These are phyloP conservation scores for Clavariopsis aquatica DNA, from an alignment of 495 filamentous ascomycete species.

Conservation along the genomic window DNA sequence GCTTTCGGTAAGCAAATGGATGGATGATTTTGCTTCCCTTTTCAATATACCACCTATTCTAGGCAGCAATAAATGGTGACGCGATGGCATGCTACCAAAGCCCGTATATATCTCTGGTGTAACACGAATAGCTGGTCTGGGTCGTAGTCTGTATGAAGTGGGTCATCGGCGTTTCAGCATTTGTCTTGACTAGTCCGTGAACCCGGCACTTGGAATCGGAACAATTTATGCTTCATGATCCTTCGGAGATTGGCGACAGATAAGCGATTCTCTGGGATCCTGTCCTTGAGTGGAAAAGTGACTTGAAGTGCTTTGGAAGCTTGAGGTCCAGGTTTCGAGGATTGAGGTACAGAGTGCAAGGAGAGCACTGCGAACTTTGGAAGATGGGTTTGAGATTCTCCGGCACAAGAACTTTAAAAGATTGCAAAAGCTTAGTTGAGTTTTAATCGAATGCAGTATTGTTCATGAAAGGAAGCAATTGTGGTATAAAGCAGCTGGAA, in stretches of 20 bases:
- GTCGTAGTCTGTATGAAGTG: background rate
- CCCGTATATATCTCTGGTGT: background rate
- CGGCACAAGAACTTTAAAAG: too few species aligned
- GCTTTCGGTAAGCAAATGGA: background rate
- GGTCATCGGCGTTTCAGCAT: conserved; percentile 2
- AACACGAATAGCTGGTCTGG: background rate
- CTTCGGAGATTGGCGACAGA: conserved; percentile 5
- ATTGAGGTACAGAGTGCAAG: too few species aligned
- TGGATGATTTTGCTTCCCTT: background rate
- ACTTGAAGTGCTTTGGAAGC: background rate
- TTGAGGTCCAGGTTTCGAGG: too few species aligned
- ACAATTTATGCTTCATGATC: background rate
- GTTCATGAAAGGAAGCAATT: too few species aligned
- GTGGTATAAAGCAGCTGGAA: too few species aligned
- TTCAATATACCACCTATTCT: background rate
- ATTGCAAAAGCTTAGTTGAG: too few species aligned
- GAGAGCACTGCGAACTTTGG: too few species aligned
- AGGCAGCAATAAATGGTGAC: background rate
- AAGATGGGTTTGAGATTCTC: too few species aligned
- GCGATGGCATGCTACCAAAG: background rate
- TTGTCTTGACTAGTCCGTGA: background rate
- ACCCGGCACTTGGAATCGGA: background rate
- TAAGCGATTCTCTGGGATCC: conserved; percentile 1
- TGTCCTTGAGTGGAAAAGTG: background rate
- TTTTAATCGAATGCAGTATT: too few species aligned